These are phyloP conservation scores for Phycomyces nitens DNA, from an alignment of 192 early-diverging fungal genomes.

Conservation along the genomic window DNA sequence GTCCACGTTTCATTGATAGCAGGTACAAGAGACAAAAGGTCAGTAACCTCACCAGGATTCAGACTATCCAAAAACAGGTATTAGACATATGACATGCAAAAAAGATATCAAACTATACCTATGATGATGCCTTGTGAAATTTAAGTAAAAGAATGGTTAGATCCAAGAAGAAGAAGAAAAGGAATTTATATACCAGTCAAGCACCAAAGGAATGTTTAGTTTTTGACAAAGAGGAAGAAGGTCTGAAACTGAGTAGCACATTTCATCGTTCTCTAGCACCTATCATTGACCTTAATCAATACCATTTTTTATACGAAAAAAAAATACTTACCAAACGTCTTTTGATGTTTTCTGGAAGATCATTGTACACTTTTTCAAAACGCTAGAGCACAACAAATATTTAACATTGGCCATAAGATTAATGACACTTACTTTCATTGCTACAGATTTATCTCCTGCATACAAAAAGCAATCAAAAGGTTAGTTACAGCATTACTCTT, in stretches of 20 bases:
- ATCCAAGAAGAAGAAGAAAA: not conserved
- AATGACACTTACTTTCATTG: slow-evolving; percentile 8
- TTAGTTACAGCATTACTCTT: not conserved
- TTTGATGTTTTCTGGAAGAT: slow-evolving; percentile 32
- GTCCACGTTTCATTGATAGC: slow-evolving; percentile 45
- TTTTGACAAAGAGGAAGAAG: slow-evolving; percentile 44
- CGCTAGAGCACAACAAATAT: slow-evolving; percentile 15
- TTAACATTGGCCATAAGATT: not conserved
- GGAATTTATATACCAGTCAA: slow-evolving; percentile 39
- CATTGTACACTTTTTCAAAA: slow-evolving; percentile 36
- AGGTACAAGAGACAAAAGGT: slow-evolving; percentile 25
- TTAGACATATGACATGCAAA: too few relatives aligned
- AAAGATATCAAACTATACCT: slow-evolving; percentile 13
- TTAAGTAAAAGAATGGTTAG: not conserved
- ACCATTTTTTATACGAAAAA: too few relatives aligned
- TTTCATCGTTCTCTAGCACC: slow-evolving; percentile 50
- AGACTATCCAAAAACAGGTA: slow-evolving; percentile 13
- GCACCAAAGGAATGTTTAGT: slow-evolving; percentile 41
- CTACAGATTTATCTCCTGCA: slow-evolving; percentile 17
- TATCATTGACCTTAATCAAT: not conserved
- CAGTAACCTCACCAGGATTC: slow-evolving; percentile 16
- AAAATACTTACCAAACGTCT: slow-evolving; percentile 28
- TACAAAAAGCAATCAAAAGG: not conserved
- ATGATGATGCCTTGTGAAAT: slow-evolving; percentile 28
- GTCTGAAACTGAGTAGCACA: slow-evolving; percentile 43